Base-by-base conservation (phyloP, 495 filamentous ascomycete genomes). In the Glarea lozoyensis region DNA sequence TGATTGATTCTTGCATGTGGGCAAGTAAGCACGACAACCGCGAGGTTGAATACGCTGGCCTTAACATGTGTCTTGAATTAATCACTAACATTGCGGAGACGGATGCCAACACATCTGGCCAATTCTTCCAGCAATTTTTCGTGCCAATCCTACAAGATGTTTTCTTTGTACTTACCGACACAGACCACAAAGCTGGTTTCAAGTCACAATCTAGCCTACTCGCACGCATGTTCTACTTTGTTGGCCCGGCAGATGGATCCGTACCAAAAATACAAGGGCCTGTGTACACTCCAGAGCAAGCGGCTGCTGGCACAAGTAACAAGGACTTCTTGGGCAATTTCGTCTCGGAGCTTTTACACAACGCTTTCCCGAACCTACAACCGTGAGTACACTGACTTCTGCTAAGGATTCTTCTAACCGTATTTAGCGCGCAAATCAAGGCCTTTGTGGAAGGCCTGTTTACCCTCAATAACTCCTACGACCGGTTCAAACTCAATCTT, bases 1-100 rank as follows among this genome's bases (percentile, higher is more conserved):
- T 99, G 54, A 97, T 99, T 50, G 92, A 99, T 57, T 90, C 90
- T 19, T 99, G 92, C 73, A 84, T 97, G 79, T 99, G 92, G 92
- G 92, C 92, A 9, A 94, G 88, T 66, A 99, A 99, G 64, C 92
- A 99, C 61, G 92, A 97, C 64, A 99, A 99, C 61, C 84, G 92
- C 18, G 90, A 95, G 57, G 92, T 99, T 23, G 92, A 99, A 67
- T 84, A 82, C 57, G 93, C 92, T 36, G 92, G 92, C n/a, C 77
- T 99, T 48, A 92, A 86, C 59, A 99, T 97, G 93, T 99, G 92
- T 63, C 81, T 94, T 49, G 92, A 99, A 64, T 70, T 99, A 46
- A 92, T 99, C 66, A 88, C 82, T 60, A 97, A 99, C 59, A 94
- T 99, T 66, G 85, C 88, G 11, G 90, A 96, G 51, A 89, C 88